Evolutionary conservation across 176 grass and related monocot genomes (phyloP).

Genomic region (Echinochloa phyllopogon): DNA sequence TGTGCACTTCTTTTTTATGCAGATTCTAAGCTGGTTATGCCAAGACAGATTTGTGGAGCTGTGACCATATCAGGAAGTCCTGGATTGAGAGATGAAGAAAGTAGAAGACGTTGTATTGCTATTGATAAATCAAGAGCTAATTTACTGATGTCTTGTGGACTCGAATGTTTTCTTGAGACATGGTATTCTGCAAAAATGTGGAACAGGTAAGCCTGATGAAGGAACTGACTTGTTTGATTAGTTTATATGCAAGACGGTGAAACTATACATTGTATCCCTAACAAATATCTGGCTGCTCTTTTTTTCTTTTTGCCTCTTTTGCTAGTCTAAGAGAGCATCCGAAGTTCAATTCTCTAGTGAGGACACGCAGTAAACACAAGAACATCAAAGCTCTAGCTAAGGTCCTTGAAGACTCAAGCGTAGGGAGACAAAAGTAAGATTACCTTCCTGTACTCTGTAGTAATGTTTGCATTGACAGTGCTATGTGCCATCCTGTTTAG

Average conservation of each 20-base stretch:
- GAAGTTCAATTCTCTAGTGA: constrained; percentile 62
- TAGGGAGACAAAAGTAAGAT: constrained; percentile 81
- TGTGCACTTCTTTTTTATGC: constrained; percentile 16
- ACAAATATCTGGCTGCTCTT: constrained; percentile 23
- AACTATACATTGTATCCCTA: constrained; percentile 6
- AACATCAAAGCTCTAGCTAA: constrained; percentile 70
- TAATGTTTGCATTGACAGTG: constrained; percentile 19
- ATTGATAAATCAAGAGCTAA: constrained; percentile 81
- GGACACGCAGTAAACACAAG: constrained; percentile 57
- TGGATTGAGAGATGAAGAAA: constrained; percentile 72
- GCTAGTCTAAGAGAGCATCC: constrained; percentile 78
- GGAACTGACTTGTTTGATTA: constrained; percentile 30
- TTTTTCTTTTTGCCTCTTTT: constrained; percentile 16
- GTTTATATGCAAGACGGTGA: not conserved
- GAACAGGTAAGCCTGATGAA: constrained; percentile 62
- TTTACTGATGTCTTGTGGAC: constrained; percentile 67
- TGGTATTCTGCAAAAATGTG: constrained; percentile 89
- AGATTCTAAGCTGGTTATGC: constrained; percentile 41
- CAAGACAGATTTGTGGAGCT: constrained; percentile 74
- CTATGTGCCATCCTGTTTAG: constrained; percentile 8
- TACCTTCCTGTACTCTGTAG: constrained; percentile 1
- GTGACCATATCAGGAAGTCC: constrained; percentile 92
- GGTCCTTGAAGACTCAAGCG: constrained; percentile 71
- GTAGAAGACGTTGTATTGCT: constrained; percentile 57
- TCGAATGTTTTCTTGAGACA: constrained; percentile 72